Evolutionary conservation across 2,329 filamentous ascomycete genomes (phyloP).

Genomic region (Zymoseptoria passerinii): DNA sequence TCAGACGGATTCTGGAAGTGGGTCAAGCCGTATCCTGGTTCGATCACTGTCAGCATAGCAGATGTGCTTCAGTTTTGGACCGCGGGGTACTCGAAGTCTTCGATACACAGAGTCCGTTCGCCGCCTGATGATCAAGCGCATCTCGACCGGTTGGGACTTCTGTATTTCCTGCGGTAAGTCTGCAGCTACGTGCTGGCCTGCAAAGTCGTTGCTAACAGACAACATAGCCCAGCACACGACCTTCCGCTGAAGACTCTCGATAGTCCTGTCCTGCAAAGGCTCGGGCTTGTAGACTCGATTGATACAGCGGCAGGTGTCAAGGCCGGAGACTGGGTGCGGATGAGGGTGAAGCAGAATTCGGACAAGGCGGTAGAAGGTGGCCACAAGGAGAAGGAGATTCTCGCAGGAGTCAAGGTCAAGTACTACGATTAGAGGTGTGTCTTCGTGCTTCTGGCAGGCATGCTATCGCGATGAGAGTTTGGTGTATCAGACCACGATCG

Average conservation of each 20-base stretch:
- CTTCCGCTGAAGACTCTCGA: slow-evolving; percentile 22
- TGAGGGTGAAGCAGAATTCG: slow-evolving; percentile 23
- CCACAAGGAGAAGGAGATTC: slow-evolving; percentile 22
- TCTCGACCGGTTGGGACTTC: slow-evolving; percentile 36
- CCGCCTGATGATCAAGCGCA: slow-evolving; percentile 43
- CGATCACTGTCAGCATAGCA: slow-evolving; percentile 36
- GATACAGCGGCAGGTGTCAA: slow-evolving; percentile 18
- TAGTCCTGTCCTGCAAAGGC: slow-evolving; percentile 19
- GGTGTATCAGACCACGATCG: no score
- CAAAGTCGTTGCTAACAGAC: not conserved
- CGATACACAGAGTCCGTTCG: slow-evolving; percentile 43
- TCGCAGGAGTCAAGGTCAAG: slow-evolving; percentile 28
- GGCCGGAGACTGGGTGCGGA: slow-evolving; percentile 24
- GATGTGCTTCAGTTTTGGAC: slow-evolving; percentile 35
- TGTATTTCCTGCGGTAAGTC: slow-evolving; percentile 33
- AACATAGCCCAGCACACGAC: slow-evolving; percentile 20
- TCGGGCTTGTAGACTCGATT: slow-evolving; percentile 17
- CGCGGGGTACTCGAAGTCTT: slow-evolving; percentile 40
- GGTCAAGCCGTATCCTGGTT: slow-evolving; percentile 34
- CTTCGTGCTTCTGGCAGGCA: not conserved
- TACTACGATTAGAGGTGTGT: slow-evolving; percentile 19
- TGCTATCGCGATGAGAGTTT: no score
- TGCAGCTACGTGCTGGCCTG: not conserved
- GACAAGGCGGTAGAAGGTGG: slow-evolving; percentile 17
- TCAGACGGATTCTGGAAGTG: slow-evolving; percentile 35